Conservation (phyloP, 768 basidiomycete genomes). For the Tephrocybe sp. region DNA sequence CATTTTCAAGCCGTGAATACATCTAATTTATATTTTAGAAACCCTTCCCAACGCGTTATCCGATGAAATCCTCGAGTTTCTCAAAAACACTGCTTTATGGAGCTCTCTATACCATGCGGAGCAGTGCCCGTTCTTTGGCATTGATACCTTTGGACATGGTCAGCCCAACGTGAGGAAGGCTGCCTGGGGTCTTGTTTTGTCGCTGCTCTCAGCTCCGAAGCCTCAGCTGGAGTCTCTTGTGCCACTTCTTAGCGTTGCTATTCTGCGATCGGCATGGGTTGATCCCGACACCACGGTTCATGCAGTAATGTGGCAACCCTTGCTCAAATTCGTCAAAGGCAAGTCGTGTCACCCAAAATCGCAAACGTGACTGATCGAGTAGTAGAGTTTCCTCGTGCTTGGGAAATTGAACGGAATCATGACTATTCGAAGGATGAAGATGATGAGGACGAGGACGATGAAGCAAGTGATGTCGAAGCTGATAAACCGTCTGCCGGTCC, state of each 20-base stretch:
- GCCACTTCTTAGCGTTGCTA: conserved; percentile 48
- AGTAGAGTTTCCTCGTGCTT: conserved; percentile 62
- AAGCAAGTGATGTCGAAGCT: conserved; percentile 28
- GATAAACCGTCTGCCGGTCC: conserved; percentile 12
- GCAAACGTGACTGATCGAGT: not conserved
- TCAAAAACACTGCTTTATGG: conserved; percentile 57
- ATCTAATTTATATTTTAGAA: conserved; percentile 13
- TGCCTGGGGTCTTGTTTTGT: conserved; percentile 58
- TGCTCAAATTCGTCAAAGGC: conserved; percentile 76
- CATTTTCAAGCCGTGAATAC: not conserved
- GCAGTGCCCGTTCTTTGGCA: conserved; percentile 37
- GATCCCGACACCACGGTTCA: conserved; percentile 75
- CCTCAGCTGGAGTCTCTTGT: conserved; percentile 32
- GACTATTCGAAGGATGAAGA: conserved; percentile 26
- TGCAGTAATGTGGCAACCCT: conserved; percentile 62
- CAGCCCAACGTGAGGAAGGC: conserved; percentile 75
- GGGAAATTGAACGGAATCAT: conserved; percentile 45
- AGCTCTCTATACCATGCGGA: conserved; percentile 47
- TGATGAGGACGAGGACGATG: conserved; percentile 30
- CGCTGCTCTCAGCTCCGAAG: conserved; percentile 41
- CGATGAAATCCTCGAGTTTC: conserved; percentile 35
- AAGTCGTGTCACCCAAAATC: conserved; percentile 14
- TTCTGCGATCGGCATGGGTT: conserved; percentile 64
- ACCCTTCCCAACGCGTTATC: conserved; percentile 13
- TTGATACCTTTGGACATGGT: conserved; percentile 51